Conservation (phyloP, 345 rosid species). For the thale cress (Arabidopsis thaliana) region DNA sequence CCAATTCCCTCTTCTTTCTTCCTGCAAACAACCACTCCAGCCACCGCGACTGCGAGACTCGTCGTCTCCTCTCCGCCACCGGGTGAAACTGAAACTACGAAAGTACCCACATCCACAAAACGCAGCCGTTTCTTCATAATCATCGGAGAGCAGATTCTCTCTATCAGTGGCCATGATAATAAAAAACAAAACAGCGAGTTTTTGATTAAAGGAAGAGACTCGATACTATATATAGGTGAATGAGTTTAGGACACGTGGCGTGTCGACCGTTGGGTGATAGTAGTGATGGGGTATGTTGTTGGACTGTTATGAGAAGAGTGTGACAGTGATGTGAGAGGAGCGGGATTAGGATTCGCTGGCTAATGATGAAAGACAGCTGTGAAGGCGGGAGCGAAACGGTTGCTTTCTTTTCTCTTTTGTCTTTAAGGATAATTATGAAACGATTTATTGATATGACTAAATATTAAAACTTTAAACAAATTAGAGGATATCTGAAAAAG, state of each 20-base stretch:
- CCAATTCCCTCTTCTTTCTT: slow-evolving; percentile 49
- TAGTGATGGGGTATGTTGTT: slow-evolving; percentile 7
- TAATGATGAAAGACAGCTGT: slow-evolving; percentile 43
- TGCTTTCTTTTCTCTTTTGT: slow-evolving; percentile 31
- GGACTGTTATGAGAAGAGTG: slow-evolving; percentile 22
- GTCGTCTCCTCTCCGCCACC: slow-evolving; percentile 37
- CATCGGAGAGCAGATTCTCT: slow-evolving; percentile 39
- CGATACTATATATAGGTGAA: neutral
- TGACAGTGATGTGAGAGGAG: slow-evolving; percentile 36
- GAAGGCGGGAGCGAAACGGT: slow-evolving; percentile 44
- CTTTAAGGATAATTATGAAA: slow-evolving; percentile 30
- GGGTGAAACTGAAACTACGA: slow-evolving; percentile 4
- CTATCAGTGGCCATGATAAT: slow-evolving; percentile 38
- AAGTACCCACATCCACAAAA: slow-evolving; percentile 53
- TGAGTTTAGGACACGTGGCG: slow-evolving; percentile 23
- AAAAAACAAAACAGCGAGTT: neutral
- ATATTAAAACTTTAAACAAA: neutral
- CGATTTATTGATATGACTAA: neutral
- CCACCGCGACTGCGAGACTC: neutral
- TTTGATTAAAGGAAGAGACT: slow-evolving; percentile 12
- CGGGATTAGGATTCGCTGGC: slow-evolving; percentile 26
- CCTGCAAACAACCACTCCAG: slow-evolving; percentile 31
- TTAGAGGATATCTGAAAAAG: neutral
- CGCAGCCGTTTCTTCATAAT: slow-evolving; percentile 39
- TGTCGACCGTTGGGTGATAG: slow-evolving; percentile 17